Conservation (phyloP, 768 basidiomycete genomes). For the Gyrodon lividus region DNA sequence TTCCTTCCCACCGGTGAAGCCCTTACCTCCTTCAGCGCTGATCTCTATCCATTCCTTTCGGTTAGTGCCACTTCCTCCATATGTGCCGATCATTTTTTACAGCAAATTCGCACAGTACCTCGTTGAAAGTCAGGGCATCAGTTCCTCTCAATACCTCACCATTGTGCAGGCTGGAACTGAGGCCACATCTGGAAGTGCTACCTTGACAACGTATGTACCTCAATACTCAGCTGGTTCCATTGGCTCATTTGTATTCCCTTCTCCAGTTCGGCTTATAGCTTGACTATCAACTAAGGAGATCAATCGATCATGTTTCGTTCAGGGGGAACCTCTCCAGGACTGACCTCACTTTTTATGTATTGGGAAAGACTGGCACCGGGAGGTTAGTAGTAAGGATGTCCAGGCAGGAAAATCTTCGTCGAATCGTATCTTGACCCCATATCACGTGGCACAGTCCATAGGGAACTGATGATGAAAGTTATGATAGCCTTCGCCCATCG, state of each 20-base stretch:
- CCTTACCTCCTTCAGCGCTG: conserved; percentile 51
- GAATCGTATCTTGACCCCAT: no score
- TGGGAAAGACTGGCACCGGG: no score
- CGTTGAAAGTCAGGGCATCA: conserved; percentile 43
- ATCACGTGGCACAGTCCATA: no score
- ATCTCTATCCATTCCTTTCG: conserved; percentile 51
- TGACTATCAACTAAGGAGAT: conserved; percentile 41
- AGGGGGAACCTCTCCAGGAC: no score
- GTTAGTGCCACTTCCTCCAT: conserved; percentile 25
- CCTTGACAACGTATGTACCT: conserved; percentile 48
- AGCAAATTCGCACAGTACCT: conserved; percentile 44
- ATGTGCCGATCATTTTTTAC: conserved; percentile 1
- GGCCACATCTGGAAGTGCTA: conserved; percentile 56
- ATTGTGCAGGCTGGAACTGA: conserved; percentile 66
- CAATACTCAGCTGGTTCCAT: not conserved
- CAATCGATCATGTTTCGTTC: no score
- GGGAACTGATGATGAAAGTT: conserved; percentile 90
- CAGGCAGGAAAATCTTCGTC: no score
- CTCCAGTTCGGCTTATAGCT: conserved; percentile 43
- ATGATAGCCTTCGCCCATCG: conserved; percentile 69
- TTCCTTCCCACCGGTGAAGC: conserved; percentile 40
- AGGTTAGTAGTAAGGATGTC: no score
- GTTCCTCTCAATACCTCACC: conserved; percentile 52
- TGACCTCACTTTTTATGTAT: no score
- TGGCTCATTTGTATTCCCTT: not conserved